Evolutionary conservation across 495 filamentous ascomycete species (phyloP), one percentile per base, ranked within the genome.

Genomic region (Hypoxylon lienhwacheense): DNA sequence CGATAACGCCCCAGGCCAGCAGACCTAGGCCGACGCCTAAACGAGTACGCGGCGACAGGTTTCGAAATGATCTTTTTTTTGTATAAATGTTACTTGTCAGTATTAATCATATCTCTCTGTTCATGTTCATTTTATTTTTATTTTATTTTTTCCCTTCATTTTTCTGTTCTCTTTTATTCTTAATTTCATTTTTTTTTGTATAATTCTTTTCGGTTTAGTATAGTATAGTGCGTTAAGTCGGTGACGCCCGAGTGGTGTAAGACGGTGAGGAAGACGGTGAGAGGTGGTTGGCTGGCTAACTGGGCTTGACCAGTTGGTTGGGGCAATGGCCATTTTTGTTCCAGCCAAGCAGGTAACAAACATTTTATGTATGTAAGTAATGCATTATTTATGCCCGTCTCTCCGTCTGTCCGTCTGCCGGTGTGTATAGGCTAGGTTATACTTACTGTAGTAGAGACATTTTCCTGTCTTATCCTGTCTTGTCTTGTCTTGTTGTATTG

Each of bases 1-100:
- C 76, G 28, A 71, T 53, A 31, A 59, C 35, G 12, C 76, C 74
- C 76, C 76, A 78, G 32, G 63, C 57, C 15, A 77, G 32, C 34
- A 78, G 50, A 39, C 67, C 70, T n/a, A 65, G 55, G 33, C 76
- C 74, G 39, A 77, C 55, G 34, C 63, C 69, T 20, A 72, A 41
- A 41, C 67, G 69, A 29, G 67, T 43, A 37, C 59, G 68, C 11
- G 68, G 61, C 7, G 70, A 63, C 15, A 78, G 69, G 45, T 67
- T 68, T 33, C 55, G 67, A 57, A 72, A 77, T 10, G 64, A 51
- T 55, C 59, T 70, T 17, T 53, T 37, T 1, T 31, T 11, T 7
- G 11, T 35, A 14, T 3, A 14, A 3, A 3, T 35, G 10, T 40
- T 24, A 25, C 5, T 12, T 21, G 0, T 16, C 12, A 10, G 14